Evolutionary conservation across 179 eudicot species (phyloP).

Genomic region (Monotropa hypopitys): DNA sequence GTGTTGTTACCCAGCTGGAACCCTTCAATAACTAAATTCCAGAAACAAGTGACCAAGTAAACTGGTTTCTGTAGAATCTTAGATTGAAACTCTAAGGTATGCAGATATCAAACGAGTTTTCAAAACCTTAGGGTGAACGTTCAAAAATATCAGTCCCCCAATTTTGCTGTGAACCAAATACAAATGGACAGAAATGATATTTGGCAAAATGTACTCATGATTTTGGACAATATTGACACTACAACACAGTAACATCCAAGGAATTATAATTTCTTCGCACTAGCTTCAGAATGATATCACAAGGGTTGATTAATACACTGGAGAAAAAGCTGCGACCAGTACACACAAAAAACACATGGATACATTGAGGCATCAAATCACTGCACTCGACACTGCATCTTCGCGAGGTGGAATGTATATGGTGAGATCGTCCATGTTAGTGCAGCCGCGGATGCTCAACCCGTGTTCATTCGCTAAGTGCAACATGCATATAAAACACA

Average conservation of each 20-base stretch:
- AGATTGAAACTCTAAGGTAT: background rate
- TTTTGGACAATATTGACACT: background rate
- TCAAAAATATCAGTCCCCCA: background rate
- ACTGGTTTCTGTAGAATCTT: background rate
- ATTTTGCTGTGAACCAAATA: background rate
- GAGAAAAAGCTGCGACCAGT: background rate
- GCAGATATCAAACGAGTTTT: background rate
- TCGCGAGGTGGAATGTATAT: constrained; percentile 14
- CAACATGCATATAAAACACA: constrained; percentile 64
- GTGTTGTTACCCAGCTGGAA: too few species aligned
- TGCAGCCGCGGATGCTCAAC: constrained; percentile 38
- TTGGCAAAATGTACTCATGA: background rate
- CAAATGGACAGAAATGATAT: background rate
- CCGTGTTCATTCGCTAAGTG: constrained; percentile 82
- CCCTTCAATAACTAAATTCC: background rate
- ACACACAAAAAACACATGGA: background rate
- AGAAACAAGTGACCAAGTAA: background rate
- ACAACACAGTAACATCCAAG: background rate
- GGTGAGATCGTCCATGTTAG: constrained; percentile 40
- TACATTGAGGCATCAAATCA: background rate
- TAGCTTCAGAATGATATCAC: background rate
- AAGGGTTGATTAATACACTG: background rate
- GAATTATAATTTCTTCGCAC: background rate
- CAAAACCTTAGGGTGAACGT: background rate
- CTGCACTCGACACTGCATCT: background rate